phyloP scores from a whole-genome alignment of 2,329 filamentous ascomycete species.

The Lasiodiplodia gonubiensis region DNA sequence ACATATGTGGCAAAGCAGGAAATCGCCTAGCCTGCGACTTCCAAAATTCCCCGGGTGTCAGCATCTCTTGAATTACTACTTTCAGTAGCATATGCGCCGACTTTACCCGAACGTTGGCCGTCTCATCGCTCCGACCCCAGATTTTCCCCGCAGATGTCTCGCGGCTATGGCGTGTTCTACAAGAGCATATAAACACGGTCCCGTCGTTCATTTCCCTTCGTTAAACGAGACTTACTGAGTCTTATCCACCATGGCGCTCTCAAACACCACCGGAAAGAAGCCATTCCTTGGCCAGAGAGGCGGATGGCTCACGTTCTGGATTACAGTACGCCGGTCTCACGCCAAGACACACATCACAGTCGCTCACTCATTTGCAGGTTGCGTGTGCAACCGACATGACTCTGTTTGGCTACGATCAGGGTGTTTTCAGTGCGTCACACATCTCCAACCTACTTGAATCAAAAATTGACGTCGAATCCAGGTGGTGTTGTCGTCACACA shows the following conservation, averaged over 20 bases:
- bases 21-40: not conserved
- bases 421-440: slow-evolving; percentile 54
- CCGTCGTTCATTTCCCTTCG: not conserved
- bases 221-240: not conserved
- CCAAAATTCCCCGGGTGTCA: not conserved
- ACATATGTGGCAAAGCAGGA: not conserved
- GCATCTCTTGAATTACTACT: not conserved
- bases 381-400: slow-evolving; percentile 58
- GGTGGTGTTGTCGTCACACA: slow-evolving; percentile 61
- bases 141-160: not conserved
- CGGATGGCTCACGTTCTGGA: slow-evolving; percentile 63
- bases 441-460: not conserved
- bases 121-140: not conserved
- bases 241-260: not conserved
- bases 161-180: not conserved
- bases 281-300: slow-evolving; percentile 61
- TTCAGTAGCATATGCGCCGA: not conserved
- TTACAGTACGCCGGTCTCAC: slow-evolving; percentile 42
- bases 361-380: slow-evolving; percentile 30
- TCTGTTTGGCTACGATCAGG: slow-evolving; percentile 56
- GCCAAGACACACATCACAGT: not conserved
- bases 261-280: not conserved
- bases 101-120: not conserved
- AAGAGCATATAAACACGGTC: not conserved
- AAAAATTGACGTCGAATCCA: slow-evolving; percentile 29